Base-by-base conservation (phyloP, 2,329 filamentous ascomycete genomes). In the Colletotrichum phormii region DNA sequence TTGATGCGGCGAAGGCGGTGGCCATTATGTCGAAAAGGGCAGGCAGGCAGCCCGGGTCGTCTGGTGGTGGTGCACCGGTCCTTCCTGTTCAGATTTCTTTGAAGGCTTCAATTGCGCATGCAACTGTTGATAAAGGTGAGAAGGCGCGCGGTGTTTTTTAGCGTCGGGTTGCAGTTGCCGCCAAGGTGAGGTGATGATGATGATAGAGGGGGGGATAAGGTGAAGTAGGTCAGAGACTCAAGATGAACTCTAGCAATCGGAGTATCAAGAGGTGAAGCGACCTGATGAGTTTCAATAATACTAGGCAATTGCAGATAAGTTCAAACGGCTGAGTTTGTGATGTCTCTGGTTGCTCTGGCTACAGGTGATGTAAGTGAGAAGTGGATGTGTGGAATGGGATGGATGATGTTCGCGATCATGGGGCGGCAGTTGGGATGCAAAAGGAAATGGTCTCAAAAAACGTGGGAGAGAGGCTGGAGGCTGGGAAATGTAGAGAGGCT, bases 1-100 rank as follows among this genome's bases (percentile, higher is more conserved):
- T 93, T 81, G 85, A 86, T 86, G 64, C 76, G 80, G 71, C 64
- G 57, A 67, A 72, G 46, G 68, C 57, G 24, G 74, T 67, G 26
- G 74, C 69, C 74, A 75, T 75, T 62, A 54, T 73, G 60, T n/a
- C 24, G 35, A 53, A 42, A 35, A 65, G 55, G 64, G 59, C 53
- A 53, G 66, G 71, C 71, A 70, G 60, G 67, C 54, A 58, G 59
- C 35, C 46, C 35, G n/a, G 55, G 62, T 53, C 31, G 26, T 61
- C 12, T 42, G n/a, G 49, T 51, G 15, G 53, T 42, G 57, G 68
- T 70, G 66, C 11, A 37, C 33, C 46, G 70, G 24, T 15, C 29
- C 67, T 73, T 73, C 71, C 67, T 72, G 33, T 31, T 64, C 42
- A 22, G 26, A 29, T 13, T 42, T 35, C 6, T n/a, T 11, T 54